These are phyloP conservation scores for Vitis hybrid DNA, from an alignment of 177 flowering plant species.

Conservation along the genomic window DNA sequence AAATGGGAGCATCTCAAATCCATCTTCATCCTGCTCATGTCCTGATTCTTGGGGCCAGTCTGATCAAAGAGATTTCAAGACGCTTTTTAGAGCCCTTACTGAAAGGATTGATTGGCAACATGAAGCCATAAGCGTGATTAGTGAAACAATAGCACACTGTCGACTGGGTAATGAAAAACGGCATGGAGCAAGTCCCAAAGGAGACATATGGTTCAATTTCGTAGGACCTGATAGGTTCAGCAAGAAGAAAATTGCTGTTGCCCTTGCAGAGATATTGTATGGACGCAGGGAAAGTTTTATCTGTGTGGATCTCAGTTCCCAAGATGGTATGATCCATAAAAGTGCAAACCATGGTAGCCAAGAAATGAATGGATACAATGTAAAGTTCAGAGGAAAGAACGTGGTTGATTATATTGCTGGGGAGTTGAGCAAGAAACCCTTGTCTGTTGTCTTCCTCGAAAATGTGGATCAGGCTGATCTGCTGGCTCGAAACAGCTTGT, in stretches of 20 bases:
- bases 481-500: constrained; percentile 49
- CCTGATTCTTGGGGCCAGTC: constrained; percentile 22
- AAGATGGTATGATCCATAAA: constrained; percentile 20
- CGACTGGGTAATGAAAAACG: constrained; percentile 35
- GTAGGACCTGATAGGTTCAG: constrained; percentile 71
- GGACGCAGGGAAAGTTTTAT: constrained; percentile 54
- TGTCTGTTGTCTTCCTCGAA: constrained; percentile 75
- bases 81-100: constrained; percentile 38
- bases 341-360: constrained; percentile 25
- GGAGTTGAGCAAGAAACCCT: constrained; percentile 59
- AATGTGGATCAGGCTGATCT: constrained; percentile 76
- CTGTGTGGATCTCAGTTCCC: constrained; percentile 48
- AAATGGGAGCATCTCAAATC: constrained; percentile 16
- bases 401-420: constrained; percentile 63
- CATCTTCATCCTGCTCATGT: constrained; percentile 37
- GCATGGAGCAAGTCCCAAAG: constrained; percentile 37
- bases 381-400: constrained; percentile 65
- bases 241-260: constrained; percentile 62
- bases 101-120: constrained; percentile 64
- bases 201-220: constrained; percentile 77
- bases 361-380: constrained; percentile 31
- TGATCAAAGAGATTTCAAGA: constrained; percentile 52
- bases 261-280: constrained; percentile 72
- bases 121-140: constrained; percentile 57
- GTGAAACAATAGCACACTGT: constrained; percentile 49